These are phyloP conservation scores for Trematosphaeria pertusa DNA, from an alignment of 2,329 filamentous ascomycete species.

Conservation along the genomic window DNA sequence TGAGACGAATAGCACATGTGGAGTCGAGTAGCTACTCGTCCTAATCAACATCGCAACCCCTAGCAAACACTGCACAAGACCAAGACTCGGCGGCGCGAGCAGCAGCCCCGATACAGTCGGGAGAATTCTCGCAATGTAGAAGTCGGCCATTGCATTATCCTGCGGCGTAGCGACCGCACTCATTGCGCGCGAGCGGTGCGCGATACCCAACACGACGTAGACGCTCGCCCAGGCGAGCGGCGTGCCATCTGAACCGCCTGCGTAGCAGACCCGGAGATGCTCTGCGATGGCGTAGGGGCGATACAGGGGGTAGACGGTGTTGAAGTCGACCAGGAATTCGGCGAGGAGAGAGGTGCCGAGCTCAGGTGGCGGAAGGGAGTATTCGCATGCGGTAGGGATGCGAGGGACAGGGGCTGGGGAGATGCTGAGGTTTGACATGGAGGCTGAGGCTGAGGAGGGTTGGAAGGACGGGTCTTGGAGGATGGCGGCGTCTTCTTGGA, in stretches of 20 bases:
- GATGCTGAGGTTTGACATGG: not conserved
- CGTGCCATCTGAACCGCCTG: slow-evolving; percentile 25
- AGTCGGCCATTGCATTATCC: slow-evolving; percentile 30
- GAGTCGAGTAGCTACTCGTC: slow-evolving; percentile 17
- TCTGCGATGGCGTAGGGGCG: slow-evolving; percentile 26
- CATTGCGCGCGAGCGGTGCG: slow-evolving; percentile 32
- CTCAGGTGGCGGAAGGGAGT: slow-evolving; percentile 30
- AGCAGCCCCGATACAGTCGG: slow-evolving; percentile 21
- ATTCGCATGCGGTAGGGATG: slow-evolving; percentile 17
- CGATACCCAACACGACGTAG: slow-evolving; percentile 34
- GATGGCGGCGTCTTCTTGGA: slow-evolving; percentile 23
- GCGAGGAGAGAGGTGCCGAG: slow-evolving; percentile 29
- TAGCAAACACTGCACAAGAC: slow-evolving; percentile 31
- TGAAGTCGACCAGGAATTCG: slow-evolving; percentile 35
- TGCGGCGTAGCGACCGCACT: slow-evolving; percentile 24
- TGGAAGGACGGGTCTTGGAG: slow-evolving; percentile 19
- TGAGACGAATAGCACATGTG: slow-evolving; percentile 26
- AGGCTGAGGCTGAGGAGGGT: not conserved
- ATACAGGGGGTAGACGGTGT: slow-evolving; percentile 31
- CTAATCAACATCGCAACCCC: slow-evolving; percentile 25
- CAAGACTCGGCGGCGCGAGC: slow-evolving; percentile 22
- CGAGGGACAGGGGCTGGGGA: not conserved
- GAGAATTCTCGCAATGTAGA: slow-evolving; percentile 27
- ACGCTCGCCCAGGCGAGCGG: slow-evolving; percentile 31
- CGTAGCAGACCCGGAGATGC: slow-evolving; percentile 34